Evolutionary conservation across 2,329 filamentous ascomycete species (phyloP).

Genomic region (Penicillium vulpinum): DNA sequence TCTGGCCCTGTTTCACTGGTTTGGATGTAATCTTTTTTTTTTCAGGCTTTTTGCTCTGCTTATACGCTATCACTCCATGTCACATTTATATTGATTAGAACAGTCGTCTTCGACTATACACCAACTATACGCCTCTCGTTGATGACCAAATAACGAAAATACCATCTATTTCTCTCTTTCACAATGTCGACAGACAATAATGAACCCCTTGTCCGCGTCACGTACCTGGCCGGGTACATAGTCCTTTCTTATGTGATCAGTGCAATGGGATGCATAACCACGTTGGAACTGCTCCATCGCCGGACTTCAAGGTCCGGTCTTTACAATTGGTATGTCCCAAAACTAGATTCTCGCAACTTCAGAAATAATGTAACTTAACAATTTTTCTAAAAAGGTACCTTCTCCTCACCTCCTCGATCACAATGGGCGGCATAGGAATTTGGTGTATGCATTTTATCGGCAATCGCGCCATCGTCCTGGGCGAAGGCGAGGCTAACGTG

Average conservation of each 20-base stretch:
- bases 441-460: slow-evolving; percentile 85
- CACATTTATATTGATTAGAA: background rate
- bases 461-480: slow-evolving; percentile 74
- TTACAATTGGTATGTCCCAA: slow-evolving; percentile 63
- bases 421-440: slow-evolving; percentile 73
- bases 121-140: background rate
- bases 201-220: slow-evolving; percentile 16
- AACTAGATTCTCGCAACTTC: background rate
- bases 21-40: background rate
- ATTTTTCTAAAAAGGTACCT: slow-evolving; percentile 62
- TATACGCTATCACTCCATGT: background rate
- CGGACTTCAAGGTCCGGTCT: slow-evolving; percentile 67
- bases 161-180: background rate
- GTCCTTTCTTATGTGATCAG: slow-evolving; percentile 69
- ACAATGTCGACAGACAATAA: slow-evolving; percentile 23
- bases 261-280: slow-evolving; percentile 73
- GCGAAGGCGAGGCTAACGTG: slow-evolving; percentile 59
- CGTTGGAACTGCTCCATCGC: slow-evolving; percentile 77
- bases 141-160: background rate
- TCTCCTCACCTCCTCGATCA: slow-evolving; percentile 63
- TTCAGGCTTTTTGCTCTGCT: background rate
- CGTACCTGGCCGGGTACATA: slow-evolving; percentile 61
- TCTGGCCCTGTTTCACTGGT: background rate
- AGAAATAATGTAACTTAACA: background rate
- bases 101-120: background rate